Evolutionary conservation across 2,329 filamentous ascomycete genomes (phyloP).

Genomic region (Cadophora luteo-olivacea): DNA sequence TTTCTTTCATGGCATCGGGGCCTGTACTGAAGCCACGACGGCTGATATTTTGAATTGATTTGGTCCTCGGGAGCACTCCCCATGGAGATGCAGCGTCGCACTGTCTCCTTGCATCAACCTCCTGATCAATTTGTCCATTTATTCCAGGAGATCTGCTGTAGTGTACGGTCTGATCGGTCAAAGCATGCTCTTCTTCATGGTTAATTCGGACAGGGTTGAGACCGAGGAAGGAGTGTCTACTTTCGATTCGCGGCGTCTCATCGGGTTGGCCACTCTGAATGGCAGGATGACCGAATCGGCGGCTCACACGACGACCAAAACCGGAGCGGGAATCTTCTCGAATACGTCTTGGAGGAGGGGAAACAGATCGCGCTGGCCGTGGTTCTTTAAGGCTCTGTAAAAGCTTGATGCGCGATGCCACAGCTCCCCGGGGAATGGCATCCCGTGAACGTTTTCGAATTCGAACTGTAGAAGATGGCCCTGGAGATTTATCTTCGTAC

Average conservation of each 20-base stretch:
- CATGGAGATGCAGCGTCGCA: conserved; percentile 30
- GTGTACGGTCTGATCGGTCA: conserved; percentile 19
- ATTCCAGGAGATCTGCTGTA: conserved; percentile 29
- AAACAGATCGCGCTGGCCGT: conserved; percentile 31
- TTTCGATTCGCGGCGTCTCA: conserved; percentile 38
- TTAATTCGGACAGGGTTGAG: conserved; percentile 36
- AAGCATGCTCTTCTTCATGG: conserved; percentile 39
- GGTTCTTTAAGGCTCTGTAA: conserved; percentile 42
- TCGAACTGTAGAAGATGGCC: background rate
- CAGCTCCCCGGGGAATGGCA: conserved; percentile 45
- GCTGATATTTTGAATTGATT: conserved; percentile 18
- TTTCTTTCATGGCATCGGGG: conserved; percentile 17
- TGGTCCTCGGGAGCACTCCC: conserved; percentile 23
- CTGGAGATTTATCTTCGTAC: background rate
- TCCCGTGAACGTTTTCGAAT: conserved; percentile 25
- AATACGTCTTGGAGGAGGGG: conserved; percentile 37
- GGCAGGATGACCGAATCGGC: conserved; percentile 38
- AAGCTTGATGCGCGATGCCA: conserved; percentile 45
- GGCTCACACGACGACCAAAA: conserved; percentile 43
- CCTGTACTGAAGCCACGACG: conserved; percentile 1
- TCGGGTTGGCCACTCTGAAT: conserved; percentile 38
- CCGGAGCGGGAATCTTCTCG: conserved; percentile 39
- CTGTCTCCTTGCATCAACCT: conserved; percentile 20
- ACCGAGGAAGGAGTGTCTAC: conserved; percentile 43
- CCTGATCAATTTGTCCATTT: conserved; percentile 25